Evolutionary conservation across 257 asterid species (phyloP).

Genomic region (Pogostemon cablin): DNA sequence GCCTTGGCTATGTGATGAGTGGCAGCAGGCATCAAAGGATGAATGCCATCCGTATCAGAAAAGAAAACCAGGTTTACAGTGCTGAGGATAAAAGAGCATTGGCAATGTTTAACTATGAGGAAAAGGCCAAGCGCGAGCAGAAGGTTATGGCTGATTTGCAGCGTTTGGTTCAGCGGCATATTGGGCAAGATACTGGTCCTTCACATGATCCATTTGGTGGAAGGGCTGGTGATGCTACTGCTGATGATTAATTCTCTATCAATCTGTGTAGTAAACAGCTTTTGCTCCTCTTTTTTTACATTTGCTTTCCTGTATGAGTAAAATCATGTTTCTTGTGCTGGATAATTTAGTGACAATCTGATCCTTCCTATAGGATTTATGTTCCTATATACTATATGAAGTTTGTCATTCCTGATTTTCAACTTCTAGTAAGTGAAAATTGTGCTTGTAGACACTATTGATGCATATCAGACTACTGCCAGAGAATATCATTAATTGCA

Average conservation of each 20-base stretch:
- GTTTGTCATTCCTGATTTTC: conserved; percentile 23
- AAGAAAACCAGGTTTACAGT: conserved; percentile 97
- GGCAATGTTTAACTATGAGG: conserved; percentile 98
- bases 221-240: conserved; percentile 54
- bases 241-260: conserved; percentile 53
- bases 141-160: conserved; percentile 99
- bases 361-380: conserved; percentile 10
- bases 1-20: conserved; percentile 98
- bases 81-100: conserved; percentile 97
- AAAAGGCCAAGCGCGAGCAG: conserved; percentile 95
- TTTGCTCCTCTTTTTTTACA: conserved; percentile 21
- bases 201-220: conserved; percentile 90
- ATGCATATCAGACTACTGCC: background rate
- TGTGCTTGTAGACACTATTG: background rate
- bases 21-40: conserved; percentile 99
- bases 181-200: conserved; percentile 84
- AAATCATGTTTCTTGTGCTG: conserved; percentile 26
- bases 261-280: conserved; percentile 19
- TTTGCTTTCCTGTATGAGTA: conserved; percentile 25
- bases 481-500: background rate
- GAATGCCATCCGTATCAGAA: conserved; percentile 99
- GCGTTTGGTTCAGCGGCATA: conserved; percentile 94
- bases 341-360: background rate
- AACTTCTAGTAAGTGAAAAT: background rate
- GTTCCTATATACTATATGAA: background rate